Evolutionary conservation across 768 basidiomycete genomes (phyloP), one percentile per base, ranked within the genome.

Genomic region (Collybiopsis confluens): DNA sequence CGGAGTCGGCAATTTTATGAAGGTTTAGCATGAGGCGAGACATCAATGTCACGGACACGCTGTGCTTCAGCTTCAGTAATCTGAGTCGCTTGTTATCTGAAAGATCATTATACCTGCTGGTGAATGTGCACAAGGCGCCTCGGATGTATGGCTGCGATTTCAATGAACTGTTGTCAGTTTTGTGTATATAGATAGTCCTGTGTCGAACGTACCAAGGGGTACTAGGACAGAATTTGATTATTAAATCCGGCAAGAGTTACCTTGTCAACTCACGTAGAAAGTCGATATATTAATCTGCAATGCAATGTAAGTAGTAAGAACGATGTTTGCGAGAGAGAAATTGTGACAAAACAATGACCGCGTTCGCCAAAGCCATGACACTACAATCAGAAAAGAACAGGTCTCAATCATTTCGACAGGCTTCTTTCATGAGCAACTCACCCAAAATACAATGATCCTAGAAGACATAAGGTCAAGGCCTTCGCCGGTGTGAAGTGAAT

Each of bases 11-110:
- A 21, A 52, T 52, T 13, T 53, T 23, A 37, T 53, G 52, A 15
- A 53, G 52, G 30, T 53, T 53, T 18, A 53, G 18, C 52, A 53
- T 53, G 30, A 53, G 52, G 7, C 52, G 42, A 1, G 52, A 53
- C 52, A 53, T 53, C 35, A 53, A 33, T 11, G 52, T 53, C n/a
- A 53, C 52, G 8, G 52, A 53, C 24, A 45, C 36, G 33, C 52
- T 53, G 30, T 0, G 20, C 38, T 50, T 35, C 3, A 49, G 47
- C n/a, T n/a, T n/a, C n/a, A n/a, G n/a, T n/a, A n/a, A n/a, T n/a
- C n/a, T n/a, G 35, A 28, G 15, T 16, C 16, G 27, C 30, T 1
- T 5, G 4, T 2, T 9, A 16, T 15, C 16, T 43, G n/a, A 13
- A 36, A 35, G 15, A 16, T 21, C 35, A 52, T 4, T 41, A 18